Conservation (phyloP, 106 monocot genomes). For the Posidonia australis region DNA sequence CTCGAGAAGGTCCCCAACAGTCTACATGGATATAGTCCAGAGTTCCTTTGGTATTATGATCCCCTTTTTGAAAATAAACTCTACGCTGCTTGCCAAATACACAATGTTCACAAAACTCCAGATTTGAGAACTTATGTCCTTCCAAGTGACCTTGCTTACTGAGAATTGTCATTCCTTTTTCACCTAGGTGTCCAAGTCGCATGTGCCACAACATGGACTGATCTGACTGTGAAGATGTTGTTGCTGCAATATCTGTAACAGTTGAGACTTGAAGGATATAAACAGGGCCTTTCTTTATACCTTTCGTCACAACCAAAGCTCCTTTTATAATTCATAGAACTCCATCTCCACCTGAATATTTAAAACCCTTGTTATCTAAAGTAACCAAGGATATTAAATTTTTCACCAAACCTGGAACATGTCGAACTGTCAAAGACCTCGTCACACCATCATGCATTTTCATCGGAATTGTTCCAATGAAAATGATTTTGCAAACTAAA, state of each 20-base stretch:
- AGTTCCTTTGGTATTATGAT: neutral
- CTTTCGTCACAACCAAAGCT: neutral
- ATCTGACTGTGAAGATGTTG: neutral
- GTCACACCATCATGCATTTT: slow-evolving; percentile 9
- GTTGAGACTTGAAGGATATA: neutral
- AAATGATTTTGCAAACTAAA: neutral
- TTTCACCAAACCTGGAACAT: slow-evolving; percentile 3
- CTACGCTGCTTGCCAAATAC: neutral
- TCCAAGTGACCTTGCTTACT: neutral
- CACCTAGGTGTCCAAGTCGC: neutral
- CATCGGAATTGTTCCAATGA: neutral
- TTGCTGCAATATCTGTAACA: neutral
- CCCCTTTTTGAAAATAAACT: neutral
- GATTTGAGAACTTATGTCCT: neutral
- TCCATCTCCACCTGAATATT: slow-evolving; percentile 1
- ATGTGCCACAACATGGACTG: neutral
- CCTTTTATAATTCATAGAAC: neutral
- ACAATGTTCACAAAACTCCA: neutral
- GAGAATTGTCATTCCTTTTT: neutral
- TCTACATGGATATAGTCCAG: neutral
- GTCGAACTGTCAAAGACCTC: neutral
- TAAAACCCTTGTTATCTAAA: neutral
- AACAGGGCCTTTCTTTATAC: neutral
- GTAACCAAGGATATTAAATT: slow-evolving; percentile 8
- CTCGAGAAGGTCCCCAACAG: neutral